Base-by-base conservation (phyloP, 2,329 filamentous ascomycete genomes). In the Hymenoscyphus linearis region DNA sequence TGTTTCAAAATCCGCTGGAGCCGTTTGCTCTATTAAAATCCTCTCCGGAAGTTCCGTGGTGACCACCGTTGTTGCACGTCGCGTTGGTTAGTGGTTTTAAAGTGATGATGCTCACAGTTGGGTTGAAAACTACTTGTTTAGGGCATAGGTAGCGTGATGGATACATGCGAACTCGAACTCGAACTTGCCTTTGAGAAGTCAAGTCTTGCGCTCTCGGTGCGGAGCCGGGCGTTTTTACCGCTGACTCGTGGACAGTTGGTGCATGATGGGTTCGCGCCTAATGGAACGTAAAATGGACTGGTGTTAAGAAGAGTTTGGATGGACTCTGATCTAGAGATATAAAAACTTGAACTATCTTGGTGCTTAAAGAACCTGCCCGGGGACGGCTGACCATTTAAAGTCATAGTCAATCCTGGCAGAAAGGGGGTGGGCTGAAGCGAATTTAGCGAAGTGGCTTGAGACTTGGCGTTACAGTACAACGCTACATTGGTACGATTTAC, bases 181-280 rank as follows among this genome's bases (percentile, higher is more conserved):
- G 31, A 31, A 9, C 31, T 31, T 9, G 31, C 6, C 10, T 7
- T 31, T 31, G 31, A 5, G 31, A 31, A 4, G 31, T 50, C 22
- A 50, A 13, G 44, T 25, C 18, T 50, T 25, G 44, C 10, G 10
- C 44, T 50, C 44, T 50, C 44, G 44, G 44, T 50, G 44, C 53
- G 26, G 40, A 58, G 57, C 47, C 44, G 40, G 57, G 18, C 57
- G 13, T 26, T 52, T 58, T 52, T 52, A 26, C 35, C 16, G 31
- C 57, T 58, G 57, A 58, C 57, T 58, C 35, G 54, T 37, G 18
- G 9, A 18, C 40, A 22, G 10, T n/a, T 10, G 5, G 44, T 50
- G 44, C 44, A 25, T 50, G 44, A 22, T 18, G 22, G 4, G 10
- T 50, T 25, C 13, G 44, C 22, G 44, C 18, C 22, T 50, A 25